Evolutionary conservation across 345 rosid species (phyloP).

Genomic region (Salix viminalis): DNA sequence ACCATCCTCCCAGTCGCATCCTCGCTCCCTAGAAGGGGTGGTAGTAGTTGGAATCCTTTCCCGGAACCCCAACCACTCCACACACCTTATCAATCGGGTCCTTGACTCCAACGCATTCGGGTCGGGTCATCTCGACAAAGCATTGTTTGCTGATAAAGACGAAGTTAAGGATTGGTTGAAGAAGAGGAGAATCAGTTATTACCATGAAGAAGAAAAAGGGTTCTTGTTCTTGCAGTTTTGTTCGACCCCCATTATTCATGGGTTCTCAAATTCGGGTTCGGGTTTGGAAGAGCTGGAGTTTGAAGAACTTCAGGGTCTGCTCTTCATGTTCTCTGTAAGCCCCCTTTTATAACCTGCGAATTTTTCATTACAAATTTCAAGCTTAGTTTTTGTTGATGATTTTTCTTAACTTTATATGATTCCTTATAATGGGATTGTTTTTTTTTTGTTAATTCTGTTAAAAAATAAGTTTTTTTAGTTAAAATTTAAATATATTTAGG

Average conservation of each 20-base stretch:
- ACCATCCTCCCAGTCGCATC: conserved; percentile 14
- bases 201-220: conserved; percentile 65
- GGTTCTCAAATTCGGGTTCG: conserved; percentile 26
- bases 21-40: conserved; percentile 43
- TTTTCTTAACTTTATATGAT: not conserved
- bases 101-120: conserved; percentile 63
- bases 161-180: conserved; percentile 58
- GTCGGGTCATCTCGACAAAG: conserved; percentile 47
- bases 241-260: conserved; percentile 42
- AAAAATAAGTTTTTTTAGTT: not conserved
- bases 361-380: not conserved
- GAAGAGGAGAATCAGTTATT: conserved; percentile 58
- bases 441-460: not conserved
- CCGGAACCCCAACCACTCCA: conserved; percentile 45
- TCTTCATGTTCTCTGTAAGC: conserved; percentile 86
- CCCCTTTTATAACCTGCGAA: not conserved
- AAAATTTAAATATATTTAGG: not conserved
- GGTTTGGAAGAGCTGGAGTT: conserved; percentile 57
- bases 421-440: not conserved
- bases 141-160: conserved; percentile 32
- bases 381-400: not conserved
- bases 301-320: conserved; percentile 79
- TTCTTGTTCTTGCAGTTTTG: conserved; percentile 57
- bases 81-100: conserved; percentile 64
- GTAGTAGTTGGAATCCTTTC: conserved; percentile 72